These are phyloP conservation scores for Sporothrix variecibatus DNA, from an alignment of 2,329 filamentous ascomycete genomes.

Conservation along the genomic window DNA sequence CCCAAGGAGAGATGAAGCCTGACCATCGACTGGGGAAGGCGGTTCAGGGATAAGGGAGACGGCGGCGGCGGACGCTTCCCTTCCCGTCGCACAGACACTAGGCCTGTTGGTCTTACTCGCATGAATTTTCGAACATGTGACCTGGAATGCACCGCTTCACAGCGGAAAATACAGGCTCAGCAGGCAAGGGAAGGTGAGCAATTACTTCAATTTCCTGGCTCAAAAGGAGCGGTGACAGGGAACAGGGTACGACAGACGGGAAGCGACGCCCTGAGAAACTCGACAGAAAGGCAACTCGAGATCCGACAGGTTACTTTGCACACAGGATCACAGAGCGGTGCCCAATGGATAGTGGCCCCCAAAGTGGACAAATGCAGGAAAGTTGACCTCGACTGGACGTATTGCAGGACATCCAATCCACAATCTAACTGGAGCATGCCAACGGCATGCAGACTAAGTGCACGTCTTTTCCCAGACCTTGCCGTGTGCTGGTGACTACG, in stretches of 20 bases:
- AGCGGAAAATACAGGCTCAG: background rate
- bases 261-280: background rate
- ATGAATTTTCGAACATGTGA: constrained; percentile 30
- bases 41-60: constrained; percentile 5
- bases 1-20: background rate
- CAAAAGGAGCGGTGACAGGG: constrained; percentile 31
- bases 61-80: background rate
- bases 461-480: background rate
- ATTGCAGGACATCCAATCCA: background rate
- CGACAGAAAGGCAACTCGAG: background rate
- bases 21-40: background rate
- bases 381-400: too few relatives aligned
- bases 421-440: background rate
- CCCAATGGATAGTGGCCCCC: background rate
- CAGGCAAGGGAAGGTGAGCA: background rate
- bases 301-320: background rate
- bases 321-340: background rate
- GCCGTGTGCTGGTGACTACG: background rate
- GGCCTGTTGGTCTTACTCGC: constrained; percentile 27
- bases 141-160: constrained; percentile 2
- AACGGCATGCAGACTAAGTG: background rate
- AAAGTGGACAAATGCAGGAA: background rate
- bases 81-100: constrained; percentile 26
- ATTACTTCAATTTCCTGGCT: background rate
- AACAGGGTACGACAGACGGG: constrained; percentile 26